Conservation (phyloP, 2,329 filamentous ascomycete species). For the Achaetomium macrosporum region DNA sequence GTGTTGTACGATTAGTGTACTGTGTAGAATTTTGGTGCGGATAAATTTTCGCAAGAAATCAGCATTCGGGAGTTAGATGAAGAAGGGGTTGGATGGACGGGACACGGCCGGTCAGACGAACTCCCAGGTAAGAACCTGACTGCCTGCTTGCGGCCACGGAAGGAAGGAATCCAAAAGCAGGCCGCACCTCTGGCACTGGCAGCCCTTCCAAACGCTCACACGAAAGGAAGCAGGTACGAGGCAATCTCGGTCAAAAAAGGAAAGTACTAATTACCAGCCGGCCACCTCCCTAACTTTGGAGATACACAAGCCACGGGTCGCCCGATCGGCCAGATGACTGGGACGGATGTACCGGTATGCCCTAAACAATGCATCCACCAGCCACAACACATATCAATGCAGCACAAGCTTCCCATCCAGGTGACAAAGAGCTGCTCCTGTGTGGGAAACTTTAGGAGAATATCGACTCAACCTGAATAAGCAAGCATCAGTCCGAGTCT, state of each 20-base stretch:
- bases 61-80: background rate
- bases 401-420: background rate
- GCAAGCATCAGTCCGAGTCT: too few relatives aligned
- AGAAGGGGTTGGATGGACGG: background rate
- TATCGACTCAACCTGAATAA: too few relatives aligned
- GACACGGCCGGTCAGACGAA: background rate
- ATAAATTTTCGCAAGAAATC: constrained; percentile 5
- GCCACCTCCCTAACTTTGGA: background rate
- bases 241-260: constrained; percentile 10
- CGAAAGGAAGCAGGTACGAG: background rate
- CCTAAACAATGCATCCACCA: background rate
- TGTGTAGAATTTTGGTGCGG: too few relatives aligned
- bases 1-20: background rate
- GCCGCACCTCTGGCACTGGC: background rate
- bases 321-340: constrained; percentile 6
- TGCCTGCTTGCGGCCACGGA: too few relatives aligned
- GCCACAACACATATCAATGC: background rate
- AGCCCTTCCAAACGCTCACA: background rate
- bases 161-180: background rate
- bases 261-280: constrained; percentile 7
- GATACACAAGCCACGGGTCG: constrained; percentile 13
- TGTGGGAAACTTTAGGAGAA: too few relatives aligned
- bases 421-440: too few relatives aligned
- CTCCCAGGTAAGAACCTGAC: too few relatives aligned
- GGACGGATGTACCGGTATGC: too few relatives aligned